Percentiles rank a stretch among this genome's conserved stretches.
Conservation (phyloP, 1,284 basidiomycete species). For the Microbotryomycetes sp. region DNA sequence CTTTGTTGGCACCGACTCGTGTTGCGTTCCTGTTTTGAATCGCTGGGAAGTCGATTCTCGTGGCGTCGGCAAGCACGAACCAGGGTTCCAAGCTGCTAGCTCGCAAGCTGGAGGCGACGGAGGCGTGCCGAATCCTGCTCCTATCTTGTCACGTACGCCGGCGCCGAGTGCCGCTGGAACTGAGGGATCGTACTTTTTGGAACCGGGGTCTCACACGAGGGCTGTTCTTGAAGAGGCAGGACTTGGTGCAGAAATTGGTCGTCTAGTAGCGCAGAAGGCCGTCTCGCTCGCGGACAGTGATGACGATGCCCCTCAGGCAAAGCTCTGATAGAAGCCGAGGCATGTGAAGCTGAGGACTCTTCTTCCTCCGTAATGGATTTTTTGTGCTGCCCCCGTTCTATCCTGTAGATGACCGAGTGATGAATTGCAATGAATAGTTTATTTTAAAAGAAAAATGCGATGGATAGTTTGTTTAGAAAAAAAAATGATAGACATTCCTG, state of each 20-base stretch:
- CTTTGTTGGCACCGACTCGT: slow-evolving; percentile 68
- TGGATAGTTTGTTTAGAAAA: no score
- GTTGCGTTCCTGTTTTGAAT: slow-evolving; percentile 60
- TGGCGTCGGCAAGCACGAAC: slow-evolving; percentile 24
- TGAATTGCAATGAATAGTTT: no score
- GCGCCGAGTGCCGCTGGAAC: slow-evolving; percentile 21
- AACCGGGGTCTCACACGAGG: slow-evolving; percentile 37
- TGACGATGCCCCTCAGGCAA: slow-evolving; percentile 8
- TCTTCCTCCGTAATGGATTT: no score
- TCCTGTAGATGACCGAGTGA: no score
- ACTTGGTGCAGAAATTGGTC: slow-evolving; percentile 5
- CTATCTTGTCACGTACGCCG: slow-evolving; percentile 37
- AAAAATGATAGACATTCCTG: no score
- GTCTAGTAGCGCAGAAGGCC: slow-evolving; percentile 14
- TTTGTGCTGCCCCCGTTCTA: no score
- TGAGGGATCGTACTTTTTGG: slow-evolving; percentile 30
- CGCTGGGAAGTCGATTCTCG: slow-evolving; percentile 35
- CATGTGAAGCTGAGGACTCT: no score
- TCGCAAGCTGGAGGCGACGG: slow-evolving; percentile 27
- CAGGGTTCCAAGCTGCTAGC: slow-evolving; percentile 5
- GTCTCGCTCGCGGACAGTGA: slow-evolving; percentile 32
- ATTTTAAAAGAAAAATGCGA: no score
- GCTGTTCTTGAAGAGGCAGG: slow-evolving; percentile 35
- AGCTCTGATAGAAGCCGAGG: no score
- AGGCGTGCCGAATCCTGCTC: slow-evolving; percentile 37